Percentiles rank a stretch among this genome's conserved stretches.
These are phyloP conservation scores for Rhizopogon sp. DNA, from an alignment of 768 basidiomycete genomes.

Conservation along the genomic window DNA sequence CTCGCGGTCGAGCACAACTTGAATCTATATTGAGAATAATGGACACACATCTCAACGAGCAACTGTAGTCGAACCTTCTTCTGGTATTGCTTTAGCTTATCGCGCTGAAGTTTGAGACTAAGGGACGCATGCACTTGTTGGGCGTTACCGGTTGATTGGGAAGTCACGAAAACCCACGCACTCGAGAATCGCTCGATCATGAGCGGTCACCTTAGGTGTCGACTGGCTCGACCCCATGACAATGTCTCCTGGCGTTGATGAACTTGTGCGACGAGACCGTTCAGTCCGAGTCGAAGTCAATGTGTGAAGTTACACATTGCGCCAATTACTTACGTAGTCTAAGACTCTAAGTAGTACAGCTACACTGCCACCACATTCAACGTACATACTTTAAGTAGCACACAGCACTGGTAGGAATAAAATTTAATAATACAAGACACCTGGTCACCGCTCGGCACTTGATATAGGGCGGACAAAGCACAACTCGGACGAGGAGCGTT, in stretches of 20 bases:
- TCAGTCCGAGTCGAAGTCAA: not conserved
- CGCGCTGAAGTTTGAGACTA: constrained; percentile 93
- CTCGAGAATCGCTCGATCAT: constrained; percentile 96
- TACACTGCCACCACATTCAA: no score
- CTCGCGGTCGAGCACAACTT: constrained; percentile 81
- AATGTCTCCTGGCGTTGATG: not conserved
- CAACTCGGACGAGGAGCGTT: not conserved
- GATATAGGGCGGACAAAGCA: not conserved
- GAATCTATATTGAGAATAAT: constrained; percentile 51
- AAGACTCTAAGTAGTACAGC: no score
- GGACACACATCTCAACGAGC: not conserved
- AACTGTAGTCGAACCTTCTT: constrained; percentile 57
- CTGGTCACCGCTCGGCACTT: not conserved
- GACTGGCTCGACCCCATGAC: constrained; percentile 71
- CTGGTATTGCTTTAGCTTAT: constrained; percentile 95
- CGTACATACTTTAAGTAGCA: no score
- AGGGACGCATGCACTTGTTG: constrained; percentile 7
- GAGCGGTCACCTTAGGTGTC: constrained; percentile 82
- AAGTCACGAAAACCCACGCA: constrained; percentile 37
- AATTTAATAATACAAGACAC: not conserved
- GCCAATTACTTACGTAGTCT: no score
- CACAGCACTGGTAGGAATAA: not conserved
- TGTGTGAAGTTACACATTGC: not conserved
- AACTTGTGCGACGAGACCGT: not conserved
- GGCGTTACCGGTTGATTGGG: constrained; percentile 12